Conservation (phyloP, 768 basidiomycete genomes). For the Clavaria fumosa region DNA sequence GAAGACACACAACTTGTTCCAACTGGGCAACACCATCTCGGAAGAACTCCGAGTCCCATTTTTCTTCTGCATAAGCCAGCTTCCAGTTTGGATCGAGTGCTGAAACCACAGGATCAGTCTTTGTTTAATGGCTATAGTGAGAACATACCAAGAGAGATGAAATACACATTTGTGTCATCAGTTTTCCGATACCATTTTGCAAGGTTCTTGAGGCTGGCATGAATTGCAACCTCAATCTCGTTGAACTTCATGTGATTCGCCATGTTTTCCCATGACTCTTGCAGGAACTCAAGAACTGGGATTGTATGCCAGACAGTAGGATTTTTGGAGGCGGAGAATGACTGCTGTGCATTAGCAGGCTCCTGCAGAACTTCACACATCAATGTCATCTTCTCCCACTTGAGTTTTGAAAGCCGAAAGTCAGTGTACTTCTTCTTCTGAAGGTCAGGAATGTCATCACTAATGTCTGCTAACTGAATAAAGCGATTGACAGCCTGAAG, state of each 20-base stretch:
- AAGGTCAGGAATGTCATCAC: no score
- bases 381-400: no score
- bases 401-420: no score
- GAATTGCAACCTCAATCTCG: constrained; percentile 5
- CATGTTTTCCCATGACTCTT: constrained; percentile 9
- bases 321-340: constrained; percentile 8
- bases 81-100: constrained; percentile 8
- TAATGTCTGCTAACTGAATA: no score
- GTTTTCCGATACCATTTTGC: no score
- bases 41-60: neutral
- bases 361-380: no score
- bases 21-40: constrained; percentile 1
- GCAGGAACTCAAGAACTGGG: constrained; percentile 10
- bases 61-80: constrained; percentile 7
- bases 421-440: no score
- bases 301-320: constrained; percentile 10
- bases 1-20: neutral
- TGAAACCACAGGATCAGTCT: neutral
- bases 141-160: constrained; percentile 7
- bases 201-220: constrained; percentile 9
- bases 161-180: constrained; percentile 8
- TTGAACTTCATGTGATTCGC: constrained; percentile 1
- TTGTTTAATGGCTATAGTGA: neutral
- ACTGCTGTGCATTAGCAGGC: constrained; percentile 10
- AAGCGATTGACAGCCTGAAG: no score